A percentile compares a stretch with the other conserved stretches of the same genome.
Evolutionary conservation across 2,329 filamentous ascomycete genomes (phyloP).

Genomic region (Xylariaceae sp.): DNA sequence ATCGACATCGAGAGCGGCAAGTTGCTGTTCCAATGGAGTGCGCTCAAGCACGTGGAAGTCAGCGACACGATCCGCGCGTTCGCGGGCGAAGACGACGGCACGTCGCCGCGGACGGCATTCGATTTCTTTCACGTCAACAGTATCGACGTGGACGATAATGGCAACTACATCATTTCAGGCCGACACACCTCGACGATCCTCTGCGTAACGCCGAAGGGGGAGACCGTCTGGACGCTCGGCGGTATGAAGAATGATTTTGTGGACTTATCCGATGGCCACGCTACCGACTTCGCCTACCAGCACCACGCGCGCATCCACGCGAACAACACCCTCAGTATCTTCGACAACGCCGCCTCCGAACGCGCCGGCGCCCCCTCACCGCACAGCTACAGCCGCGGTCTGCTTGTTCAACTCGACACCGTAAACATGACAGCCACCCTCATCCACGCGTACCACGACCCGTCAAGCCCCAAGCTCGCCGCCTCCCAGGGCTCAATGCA

Average conservation of each 20-base stretch:
- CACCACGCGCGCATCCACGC: slow-evolving; percentile 35
- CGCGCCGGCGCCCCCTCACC: slow-evolving; percentile 24
- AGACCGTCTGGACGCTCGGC: slow-evolving; percentile 35
- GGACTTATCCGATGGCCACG: slow-evolving; percentile 33
- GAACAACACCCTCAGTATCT: slow-evolving; percentile 32
- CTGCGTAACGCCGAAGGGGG: slow-evolving; percentile 30
- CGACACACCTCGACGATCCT: slow-evolving; percentile 31
- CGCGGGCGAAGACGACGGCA: slow-evolving; percentile 20
- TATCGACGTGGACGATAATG: slow-evolving; percentile 31
- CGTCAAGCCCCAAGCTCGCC: slow-evolving; percentile 27
- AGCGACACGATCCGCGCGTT: slow-evolving; percentile 16
- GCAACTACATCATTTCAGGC: slow-evolving; percentile 36
- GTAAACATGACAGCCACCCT: slow-evolving; percentile 39
- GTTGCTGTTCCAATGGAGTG: slow-evolving; percentile 23
- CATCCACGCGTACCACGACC: slow-evolving; percentile 39
- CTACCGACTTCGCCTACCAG: slow-evolving; percentile 37
- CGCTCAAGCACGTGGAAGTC: slow-evolving; percentile 15
- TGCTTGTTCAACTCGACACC: slow-evolving; percentile 40
- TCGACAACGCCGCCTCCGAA: slow-evolving; percentile 33
- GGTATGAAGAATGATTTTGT: slow-evolving; percentile 34
- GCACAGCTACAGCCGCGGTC: slow-evolving; percentile 36
- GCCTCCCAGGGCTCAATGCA: slow-evolving; percentile 47
- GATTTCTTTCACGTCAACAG: slow-evolving; percentile 39
- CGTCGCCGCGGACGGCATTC: slow-evolving; percentile 23
- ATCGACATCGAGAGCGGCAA: slow-evolving; percentile 23